Percentiles rank a stretch among this genome's conserved stretches.
Evolutionary conservation across 139 green algal genomes (phyloP).

Genomic region (Astrephomene gubernaculifera): DNA sequence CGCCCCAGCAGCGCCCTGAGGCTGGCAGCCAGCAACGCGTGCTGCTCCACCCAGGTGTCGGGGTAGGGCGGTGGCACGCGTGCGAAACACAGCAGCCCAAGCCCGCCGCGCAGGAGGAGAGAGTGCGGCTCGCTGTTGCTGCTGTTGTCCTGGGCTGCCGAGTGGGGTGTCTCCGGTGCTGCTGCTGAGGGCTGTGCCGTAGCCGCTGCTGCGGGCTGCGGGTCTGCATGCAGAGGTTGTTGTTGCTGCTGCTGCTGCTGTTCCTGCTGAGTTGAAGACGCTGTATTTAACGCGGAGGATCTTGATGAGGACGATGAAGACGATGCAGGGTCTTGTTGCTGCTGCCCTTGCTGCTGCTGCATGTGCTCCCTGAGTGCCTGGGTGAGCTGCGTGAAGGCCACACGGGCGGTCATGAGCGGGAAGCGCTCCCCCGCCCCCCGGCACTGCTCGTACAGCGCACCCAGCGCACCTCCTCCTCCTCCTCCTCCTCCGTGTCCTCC

Average conservation of each 20-base stretch:
- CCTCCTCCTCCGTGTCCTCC: too few species aligned
- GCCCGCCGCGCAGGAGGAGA: background rate
- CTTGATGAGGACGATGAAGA: too few species aligned
- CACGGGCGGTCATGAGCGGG: slow-evolving; percentile 31
- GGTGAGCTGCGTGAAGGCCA: slow-evolving; percentile 17
- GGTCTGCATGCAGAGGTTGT: too few species aligned
- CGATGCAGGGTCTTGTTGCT: too few species aligned
- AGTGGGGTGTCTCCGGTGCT: background rate
- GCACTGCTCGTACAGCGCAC: slow-evolving; percentile 26
- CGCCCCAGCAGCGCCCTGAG: slow-evolving; percentile 21
- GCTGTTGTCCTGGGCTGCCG: too few species aligned
- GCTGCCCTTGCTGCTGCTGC: too few species aligned
- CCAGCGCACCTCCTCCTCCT: background rate
- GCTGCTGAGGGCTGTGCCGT: background rate
- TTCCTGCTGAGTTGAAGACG: too few species aligned
- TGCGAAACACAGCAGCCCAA: slow-evolving; percentile 62
- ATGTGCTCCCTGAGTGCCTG: background rate
- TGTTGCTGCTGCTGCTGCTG: too few species aligned
- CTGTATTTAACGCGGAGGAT: too few species aligned
- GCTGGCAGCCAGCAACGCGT: slow-evolving; percentile 51
- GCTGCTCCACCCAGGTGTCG: slow-evolving; percentile 51
- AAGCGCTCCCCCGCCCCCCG: slow-evolving; percentile 3
- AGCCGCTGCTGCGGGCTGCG: background rate
- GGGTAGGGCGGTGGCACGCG: slow-evolving; percentile 52
- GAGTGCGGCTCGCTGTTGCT: too few species aligned